Evolutionary conservation across 257 asterid species (phyloP).

Genomic region (Ocimum tenuiflorum): DNA sequence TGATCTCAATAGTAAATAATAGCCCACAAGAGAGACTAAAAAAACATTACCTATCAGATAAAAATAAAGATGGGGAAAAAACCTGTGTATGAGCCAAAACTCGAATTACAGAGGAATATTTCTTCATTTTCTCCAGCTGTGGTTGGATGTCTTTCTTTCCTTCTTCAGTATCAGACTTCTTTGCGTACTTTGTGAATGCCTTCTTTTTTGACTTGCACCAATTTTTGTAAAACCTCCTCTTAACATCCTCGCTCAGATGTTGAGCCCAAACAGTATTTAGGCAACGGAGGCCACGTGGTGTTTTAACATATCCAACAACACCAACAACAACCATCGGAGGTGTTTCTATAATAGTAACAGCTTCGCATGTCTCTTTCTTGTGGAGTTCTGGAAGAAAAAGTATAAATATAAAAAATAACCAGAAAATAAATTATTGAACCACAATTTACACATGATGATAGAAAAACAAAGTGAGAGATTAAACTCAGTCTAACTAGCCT

Average conservation of each 20-base stretch:
- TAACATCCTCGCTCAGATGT: constrained; percentile 68
- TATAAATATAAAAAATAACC: neutral
- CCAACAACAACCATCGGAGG: constrained; percentile 84
- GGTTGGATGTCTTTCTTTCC: constrained; percentile 55
- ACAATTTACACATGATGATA: neutral
- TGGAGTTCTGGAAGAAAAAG: constrained; percentile 47
- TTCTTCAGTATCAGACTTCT: constrained; percentile 51
- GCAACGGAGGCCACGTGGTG: constrained; percentile 76
- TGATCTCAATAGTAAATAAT: neutral
- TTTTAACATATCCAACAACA: constrained; percentile 71
- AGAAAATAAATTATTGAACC: too few relatives aligned
- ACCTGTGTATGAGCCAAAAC: constrained; percentile 85
- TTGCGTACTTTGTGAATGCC: constrained; percentile 59
- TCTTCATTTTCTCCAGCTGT: constrained; percentile 69
- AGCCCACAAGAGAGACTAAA: too few relatives aligned
- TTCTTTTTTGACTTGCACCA: constrained; percentile 74
- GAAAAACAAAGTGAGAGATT: too few relatives aligned
- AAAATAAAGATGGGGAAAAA: neutral
- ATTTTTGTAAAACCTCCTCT: constrained; percentile 71
- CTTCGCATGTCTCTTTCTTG: constrained; percentile 84
- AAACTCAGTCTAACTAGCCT: too few relatives aligned
- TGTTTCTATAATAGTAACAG: constrained; percentile 68
- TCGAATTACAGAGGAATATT: constrained; percentile 57
- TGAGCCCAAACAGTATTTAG: constrained; percentile 71
- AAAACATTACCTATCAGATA: neutral